These are phyloP conservation scores for Hericium alpestre DNA, from an alignment of 768 basidiomycete species.

Conservation along the genomic window DNA sequence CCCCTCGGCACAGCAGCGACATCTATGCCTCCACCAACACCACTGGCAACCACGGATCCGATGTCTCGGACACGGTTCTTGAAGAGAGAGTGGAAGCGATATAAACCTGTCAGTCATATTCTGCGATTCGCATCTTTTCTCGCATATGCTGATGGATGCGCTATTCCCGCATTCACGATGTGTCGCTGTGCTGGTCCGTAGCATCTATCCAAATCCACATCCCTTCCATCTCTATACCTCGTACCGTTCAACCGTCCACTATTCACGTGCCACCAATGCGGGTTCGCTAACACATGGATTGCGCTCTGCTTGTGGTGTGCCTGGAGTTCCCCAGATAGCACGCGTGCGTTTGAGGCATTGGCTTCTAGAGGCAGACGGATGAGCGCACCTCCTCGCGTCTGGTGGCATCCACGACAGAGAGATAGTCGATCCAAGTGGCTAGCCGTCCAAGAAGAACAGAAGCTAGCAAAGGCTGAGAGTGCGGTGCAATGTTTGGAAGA, in stretches of 20 bases:
- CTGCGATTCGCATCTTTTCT: not conserved
- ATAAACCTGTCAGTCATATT: conserved; percentile 2
- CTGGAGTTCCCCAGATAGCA: conserved; percentile 8
- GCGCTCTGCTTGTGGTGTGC: conserved; percentile 13
- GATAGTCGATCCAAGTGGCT: too few species aligned
- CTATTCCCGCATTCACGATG: not conserved
- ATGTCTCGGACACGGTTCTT: conserved; percentile 8
- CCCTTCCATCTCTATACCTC: conserved; percentile 7
- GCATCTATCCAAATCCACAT: conserved; percentile 12
- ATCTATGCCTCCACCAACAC: not conserved
- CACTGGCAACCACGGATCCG: not conserved
- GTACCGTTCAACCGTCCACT: conserved; percentile 7
- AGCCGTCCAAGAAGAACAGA: too few species aligned
- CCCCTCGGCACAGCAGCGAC: not conserved
- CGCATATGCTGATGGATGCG: not conserved
- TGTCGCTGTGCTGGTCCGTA: not conserved
- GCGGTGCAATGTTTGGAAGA: too few species aligned
- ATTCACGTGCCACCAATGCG: conserved; percentile 11
- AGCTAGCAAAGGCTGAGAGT: too few species aligned
- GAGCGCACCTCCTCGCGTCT: not conserved
- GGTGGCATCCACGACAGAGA: not conserved
- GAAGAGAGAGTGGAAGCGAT: conserved; percentile 7
- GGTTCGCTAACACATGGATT: conserved; percentile 10
- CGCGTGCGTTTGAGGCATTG: conserved; percentile 3
- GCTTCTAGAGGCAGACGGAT: conserved; percentile 1